Conservation (phyloP, 179 eudicot genomes). For the Carnegiea gigantea region DNA sequence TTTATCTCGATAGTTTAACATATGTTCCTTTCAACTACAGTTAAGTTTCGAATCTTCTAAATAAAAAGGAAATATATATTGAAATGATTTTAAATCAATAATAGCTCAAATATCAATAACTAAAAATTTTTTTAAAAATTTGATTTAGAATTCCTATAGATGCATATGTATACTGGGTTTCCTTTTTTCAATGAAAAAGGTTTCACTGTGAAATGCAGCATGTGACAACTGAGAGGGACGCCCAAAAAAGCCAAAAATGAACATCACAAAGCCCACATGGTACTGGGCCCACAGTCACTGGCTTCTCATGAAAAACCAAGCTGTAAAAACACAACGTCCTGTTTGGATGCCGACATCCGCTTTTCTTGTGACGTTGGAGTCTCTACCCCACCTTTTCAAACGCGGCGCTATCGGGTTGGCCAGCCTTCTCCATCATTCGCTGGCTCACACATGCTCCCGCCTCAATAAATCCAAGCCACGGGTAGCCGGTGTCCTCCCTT, state of each 20-base stretch:
- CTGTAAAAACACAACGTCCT: background rate
- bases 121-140: too few relatives aligned
- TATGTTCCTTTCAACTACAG: too few relatives aligned
- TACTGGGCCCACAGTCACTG: background rate
- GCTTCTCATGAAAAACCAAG: background rate
- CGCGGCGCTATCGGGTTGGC: background rate
- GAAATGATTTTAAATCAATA: too few relatives aligned
- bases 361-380: background rate
- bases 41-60: too few relatives aligned
- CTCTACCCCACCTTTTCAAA: background rate
- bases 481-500: background rate
- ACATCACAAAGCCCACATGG: background rate
- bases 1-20: too few relatives aligned
- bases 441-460: slow-evolving; percentile 8
- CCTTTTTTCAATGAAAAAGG: too few relatives aligned
- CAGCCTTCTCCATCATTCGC: background rate
- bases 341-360: background rate
- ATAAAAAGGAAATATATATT: too few relatives aligned
- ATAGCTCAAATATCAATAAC: too few relatives aligned
- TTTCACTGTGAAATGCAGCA: background rate
- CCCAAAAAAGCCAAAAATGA: slow-evolving; percentile 5
- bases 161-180: too few relatives aligned
- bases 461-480: background rate
- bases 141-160: background rate
- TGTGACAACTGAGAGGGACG: background rate